A percentile compares a stretch with the other conserved stretches of the same genome.
These are phyloP conservation scores for Penicillium roqueforti DNA, from an alignment of 495 filamentous ascomycete genomes.

Conservation along the genomic window DNA sequence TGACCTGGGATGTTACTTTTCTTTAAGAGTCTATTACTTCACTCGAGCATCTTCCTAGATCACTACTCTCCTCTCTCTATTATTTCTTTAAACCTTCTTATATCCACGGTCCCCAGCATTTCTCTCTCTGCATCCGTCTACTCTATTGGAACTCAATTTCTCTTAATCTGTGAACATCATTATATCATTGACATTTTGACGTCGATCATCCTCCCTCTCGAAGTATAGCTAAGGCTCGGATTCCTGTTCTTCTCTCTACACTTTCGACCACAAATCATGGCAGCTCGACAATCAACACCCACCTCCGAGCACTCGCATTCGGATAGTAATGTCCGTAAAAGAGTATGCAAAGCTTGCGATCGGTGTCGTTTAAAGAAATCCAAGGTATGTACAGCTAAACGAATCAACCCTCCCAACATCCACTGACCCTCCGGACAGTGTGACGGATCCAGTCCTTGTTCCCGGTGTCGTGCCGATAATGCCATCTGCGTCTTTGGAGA, in stretches of 20 bases:
- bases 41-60: not conserved
- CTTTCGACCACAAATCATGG: constrained; percentile 29
- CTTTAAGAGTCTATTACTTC: constrained; percentile 7
- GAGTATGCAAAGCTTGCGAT: constrained; percentile 62
- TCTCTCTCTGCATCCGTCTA: constrained; percentile 2
- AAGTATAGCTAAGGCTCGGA: constrained; percentile 23
- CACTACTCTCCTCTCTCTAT: constrained; percentile 1
- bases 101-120: not conserved
- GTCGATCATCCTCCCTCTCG: constrained; percentile 25
- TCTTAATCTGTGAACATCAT: constrained; percentile 17
- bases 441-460: constrained; percentile 57
- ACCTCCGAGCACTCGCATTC: constrained; percentile 44
- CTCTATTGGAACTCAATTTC: constrained; percentile 17
- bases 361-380: constrained; percentile 62
- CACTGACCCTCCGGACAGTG: constrained; percentile 41
- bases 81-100: not conserved
- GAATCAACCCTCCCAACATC: not conserved
- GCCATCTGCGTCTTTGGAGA: constrained; percentile 61
- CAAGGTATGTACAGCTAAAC: constrained; percentile 44
- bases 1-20: not conserved
- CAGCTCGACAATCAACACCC: constrained; percentile 45
- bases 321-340: constrained; percentile 48
- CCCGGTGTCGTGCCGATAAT: constrained; percentile 56
- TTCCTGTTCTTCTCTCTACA: not conserved
- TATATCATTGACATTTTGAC: constrained; percentile 35